phyloP scores from a whole-genome alignment of 352 stramenopile species.

The Elongisporangium senticosum region DNA sequence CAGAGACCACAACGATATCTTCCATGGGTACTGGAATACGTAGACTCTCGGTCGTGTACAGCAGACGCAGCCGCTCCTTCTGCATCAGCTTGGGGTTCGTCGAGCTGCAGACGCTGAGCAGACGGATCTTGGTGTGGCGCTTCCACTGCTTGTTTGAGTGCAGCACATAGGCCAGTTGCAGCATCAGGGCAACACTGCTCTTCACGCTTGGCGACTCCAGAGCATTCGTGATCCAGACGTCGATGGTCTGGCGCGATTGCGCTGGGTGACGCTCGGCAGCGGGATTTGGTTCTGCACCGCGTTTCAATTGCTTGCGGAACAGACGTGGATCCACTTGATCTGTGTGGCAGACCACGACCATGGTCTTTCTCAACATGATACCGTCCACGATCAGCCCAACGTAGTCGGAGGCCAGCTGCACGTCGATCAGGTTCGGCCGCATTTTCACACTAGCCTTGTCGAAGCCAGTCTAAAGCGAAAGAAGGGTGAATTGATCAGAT shows the following conservation, averaged over 20 bases:
- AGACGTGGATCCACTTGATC: conserved; percentile 40
- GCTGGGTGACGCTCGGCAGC: neutral
- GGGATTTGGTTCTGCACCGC: neutral
- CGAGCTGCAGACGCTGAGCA: conserved; percentile 26
- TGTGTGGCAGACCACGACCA: conserved; percentile 45
- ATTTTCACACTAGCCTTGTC: neutral
- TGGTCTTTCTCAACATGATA: conserved; percentile 48
- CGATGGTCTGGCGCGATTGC: conserved; percentile 30
- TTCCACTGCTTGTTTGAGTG: conserved; percentile 32
- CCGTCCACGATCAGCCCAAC: conserved; percentile 40
- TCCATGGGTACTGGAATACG: conserved; percentile 30
- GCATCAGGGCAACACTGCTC: conserved; percentile 32
- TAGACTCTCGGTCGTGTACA: conserved; percentile 15
- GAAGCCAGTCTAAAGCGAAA: neutral
- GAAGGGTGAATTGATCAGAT: neutral
- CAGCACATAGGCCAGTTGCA: conserved; percentile 38
- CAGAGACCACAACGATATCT: conserved; percentile 40
- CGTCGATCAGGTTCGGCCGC: conserved; percentile 4
- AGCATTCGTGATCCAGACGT: conserved; percentile 48
- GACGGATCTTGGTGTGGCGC: conserved; percentile 16
- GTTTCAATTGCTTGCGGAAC: conserved; percentile 15
- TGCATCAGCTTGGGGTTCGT: conserved; percentile 20
- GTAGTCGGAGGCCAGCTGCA: conserved; percentile 21
- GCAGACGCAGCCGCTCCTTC: conserved; percentile 21
- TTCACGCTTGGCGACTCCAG: conserved; percentile 23